Conservation (phyloP, 2,329 filamentous ascomycete genomes). For the Ascocoryne sarcoides region DNA sequence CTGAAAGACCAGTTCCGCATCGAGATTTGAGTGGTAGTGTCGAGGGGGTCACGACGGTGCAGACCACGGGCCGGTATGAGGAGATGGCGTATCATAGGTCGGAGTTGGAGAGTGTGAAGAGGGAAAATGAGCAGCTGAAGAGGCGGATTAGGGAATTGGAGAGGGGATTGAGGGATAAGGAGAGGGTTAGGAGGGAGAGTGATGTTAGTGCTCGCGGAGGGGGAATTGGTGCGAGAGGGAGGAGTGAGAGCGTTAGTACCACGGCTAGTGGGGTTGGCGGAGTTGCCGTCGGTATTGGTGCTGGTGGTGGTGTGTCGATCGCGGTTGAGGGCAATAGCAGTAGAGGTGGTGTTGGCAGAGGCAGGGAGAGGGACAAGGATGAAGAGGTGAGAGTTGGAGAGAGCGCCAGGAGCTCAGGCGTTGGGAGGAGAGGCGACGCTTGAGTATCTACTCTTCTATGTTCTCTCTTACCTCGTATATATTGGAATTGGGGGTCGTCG, state of each 20-base stretch:
- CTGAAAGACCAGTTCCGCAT: not conserved
- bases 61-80: slow-evolving; percentile 51
- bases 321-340: too few species aligned
- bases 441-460: too few species aligned
- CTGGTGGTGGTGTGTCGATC: not conserved
- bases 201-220: not conserved
- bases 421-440: too few species aligned
- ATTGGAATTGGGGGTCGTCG: too few species aligned
- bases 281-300: not conserved
- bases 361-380: not conserved
- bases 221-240: not conserved
- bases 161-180: slow-evolving; percentile 34
- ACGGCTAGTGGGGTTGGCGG: not conserved
- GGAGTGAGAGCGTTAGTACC: not conserved
- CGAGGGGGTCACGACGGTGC: slow-evolving; percentile 36
- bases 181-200: slow-evolving; percentile 3
- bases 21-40: not conserved
- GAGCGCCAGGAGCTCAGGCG: not conserved
- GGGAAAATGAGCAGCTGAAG: slow-evolving; percentile 56
- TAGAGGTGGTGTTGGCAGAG: not conserved
- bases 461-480: too few species aligned
- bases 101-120: slow-evolving; percentile 52
- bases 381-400: not conserved
- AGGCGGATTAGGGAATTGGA: slow-evolving; percentile 54
- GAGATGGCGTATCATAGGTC: slow-evolving; percentile 51